phyloP scores from a whole-genome alignment of 2,329 filamentous ascomycete genomes.

The Scortechinia acanthostroma region DNA sequence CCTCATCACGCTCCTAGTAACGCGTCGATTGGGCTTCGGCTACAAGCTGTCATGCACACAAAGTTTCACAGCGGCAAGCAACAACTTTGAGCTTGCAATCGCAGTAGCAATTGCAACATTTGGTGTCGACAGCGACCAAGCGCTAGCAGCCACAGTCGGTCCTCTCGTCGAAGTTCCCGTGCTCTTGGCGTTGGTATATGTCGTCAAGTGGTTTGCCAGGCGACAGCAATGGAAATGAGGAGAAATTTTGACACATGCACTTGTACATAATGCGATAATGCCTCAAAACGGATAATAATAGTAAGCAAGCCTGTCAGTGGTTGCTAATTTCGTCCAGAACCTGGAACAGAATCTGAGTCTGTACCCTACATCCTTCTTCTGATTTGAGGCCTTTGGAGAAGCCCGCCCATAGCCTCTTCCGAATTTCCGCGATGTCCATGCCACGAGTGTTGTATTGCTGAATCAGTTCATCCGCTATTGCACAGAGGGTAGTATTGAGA shows the following conservation, averaged over 20 bases:
- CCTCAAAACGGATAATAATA: slow-evolving; percentile 1
- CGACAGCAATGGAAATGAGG: slow-evolving; percentile 30
- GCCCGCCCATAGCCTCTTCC: neutral
- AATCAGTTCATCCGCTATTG: slow-evolving; percentile 24
- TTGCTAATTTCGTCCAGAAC: neutral
- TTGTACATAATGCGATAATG: neutral
- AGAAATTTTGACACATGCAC: too few species aligned
- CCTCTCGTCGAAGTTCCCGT: slow-evolving; percentile 59
- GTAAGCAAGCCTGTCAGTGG: neutral
- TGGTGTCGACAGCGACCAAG: slow-evolving; percentile 49
- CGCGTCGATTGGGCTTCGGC: slow-evolving; percentile 39
- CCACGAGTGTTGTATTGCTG: slow-evolving; percentile 4
- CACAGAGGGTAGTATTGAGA: slow-evolving; percentile 23
- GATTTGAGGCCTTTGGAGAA: neutral
- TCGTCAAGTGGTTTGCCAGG: slow-evolving; percentile 33
- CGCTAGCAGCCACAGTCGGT: slow-evolving; percentile 53
- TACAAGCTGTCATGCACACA: slow-evolving; percentile 50
- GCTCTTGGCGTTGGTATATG: slow-evolving; percentile 52
- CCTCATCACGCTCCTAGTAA: slow-evolving; percentile 38
- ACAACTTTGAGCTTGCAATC: slow-evolving; percentile 63
- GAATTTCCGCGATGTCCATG: neutral
- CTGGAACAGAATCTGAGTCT: neutral
- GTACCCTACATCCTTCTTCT: neutral
- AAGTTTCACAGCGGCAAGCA: slow-evolving; percentile 59
- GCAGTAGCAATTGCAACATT: slow-evolving; percentile 58